Base-by-base conservation (phyloP, 1,139 yeast species). In the Eremothecium sinecaudum region DNA sequence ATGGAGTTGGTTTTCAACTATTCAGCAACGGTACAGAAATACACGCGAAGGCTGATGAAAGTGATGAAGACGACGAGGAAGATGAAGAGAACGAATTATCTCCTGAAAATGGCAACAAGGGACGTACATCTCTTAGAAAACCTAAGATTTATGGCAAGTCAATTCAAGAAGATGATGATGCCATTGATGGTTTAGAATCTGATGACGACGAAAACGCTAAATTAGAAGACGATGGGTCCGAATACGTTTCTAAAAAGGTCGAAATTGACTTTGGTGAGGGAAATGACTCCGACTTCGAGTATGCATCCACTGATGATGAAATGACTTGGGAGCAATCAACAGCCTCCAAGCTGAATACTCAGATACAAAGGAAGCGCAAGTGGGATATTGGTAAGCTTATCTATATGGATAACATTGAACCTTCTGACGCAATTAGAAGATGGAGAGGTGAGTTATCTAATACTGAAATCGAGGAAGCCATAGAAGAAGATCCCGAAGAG, bases 341-440 rank as follows among this genome's bases (percentile, higher is more conserved):
- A 19, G 80, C 80, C 2, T 51, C 63, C 4, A 71, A 62, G 43
- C 55, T 72, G 18, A 61, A 58, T 37, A 71, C 73, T 4, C 62
- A 58, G 57, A 36, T 32, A 2, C 40, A 36, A 11, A 47, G 43
- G 29, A 46, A 44, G 10, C 73, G 66, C 62, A 60, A 65, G 41
- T 82, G 93, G 87, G 82, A 90, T 55, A 73, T 90, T 41, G 77
- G 80, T 49, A 83, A 81, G 52, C 63, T 90, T 37, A 63, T 90
- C 8, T 90, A 90, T 55, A 67, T 80, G 73, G 74, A 77, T 36
- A 80, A 81, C 45, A 64, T 84, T 27, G 72, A 76, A 6, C 90
- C 96, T 1, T 64, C 63, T 0, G 94, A 82, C 36, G 95, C 74
- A 18, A 63, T 87, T 31, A 66, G 63, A 32, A 72, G 90, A 56